Percentiles rank a stretch among this genome's conserved stretches.
phyloP scores from a whole-genome alignment of 1,284 basidiomycete species.

The Ceratobasidium sp. region DNA sequence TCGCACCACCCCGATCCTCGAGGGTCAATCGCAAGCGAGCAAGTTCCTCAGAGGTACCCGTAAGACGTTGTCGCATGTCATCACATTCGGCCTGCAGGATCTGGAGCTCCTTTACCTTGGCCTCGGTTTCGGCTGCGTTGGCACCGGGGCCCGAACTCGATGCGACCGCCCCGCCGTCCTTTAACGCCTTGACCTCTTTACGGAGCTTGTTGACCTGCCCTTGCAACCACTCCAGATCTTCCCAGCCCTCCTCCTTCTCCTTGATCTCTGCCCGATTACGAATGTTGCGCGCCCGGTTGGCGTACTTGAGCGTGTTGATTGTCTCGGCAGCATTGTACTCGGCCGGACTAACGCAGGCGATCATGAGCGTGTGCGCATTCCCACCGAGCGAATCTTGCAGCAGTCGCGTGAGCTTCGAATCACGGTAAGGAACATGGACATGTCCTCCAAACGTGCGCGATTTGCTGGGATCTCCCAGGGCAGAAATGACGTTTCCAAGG shows the following conservation, averaged over 20 bases:
- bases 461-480: constrained; percentile 90
- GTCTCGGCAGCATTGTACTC: constrained; percentile 97
- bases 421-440: constrained; percentile 91
- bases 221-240: constrained; percentile 96
- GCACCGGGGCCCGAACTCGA: constrained; percentile 43
- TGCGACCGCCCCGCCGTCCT: constrained; percentile 58
- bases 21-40: constrained; percentile 76
- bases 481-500: constrained; percentile 97
- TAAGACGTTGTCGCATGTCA: constrained; percentile 80
- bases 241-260: constrained; percentile 97
- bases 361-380: constrained; percentile 98
- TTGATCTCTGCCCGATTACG: constrained; percentile 93
- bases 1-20: constrained; percentile 67
- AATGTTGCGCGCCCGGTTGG: constrained; percentile 96
- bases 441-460: constrained; percentile 62
- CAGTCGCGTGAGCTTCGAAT: constrained; percentile 92
- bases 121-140: constrained; percentile 52
- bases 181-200: constrained; percentile 81
- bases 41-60: constrained; percentile 86
- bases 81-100: constrained; percentile 85
- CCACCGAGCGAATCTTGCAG: constrained; percentile 99
- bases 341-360: constrained; percentile 94
- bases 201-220: constrained; percentile 81
- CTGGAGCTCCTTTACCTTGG: constrained; percentile 72
- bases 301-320: constrained; percentile 97